Conservation (phyloP, 306 rosid species). For the Calophaca sinica region DNA sequence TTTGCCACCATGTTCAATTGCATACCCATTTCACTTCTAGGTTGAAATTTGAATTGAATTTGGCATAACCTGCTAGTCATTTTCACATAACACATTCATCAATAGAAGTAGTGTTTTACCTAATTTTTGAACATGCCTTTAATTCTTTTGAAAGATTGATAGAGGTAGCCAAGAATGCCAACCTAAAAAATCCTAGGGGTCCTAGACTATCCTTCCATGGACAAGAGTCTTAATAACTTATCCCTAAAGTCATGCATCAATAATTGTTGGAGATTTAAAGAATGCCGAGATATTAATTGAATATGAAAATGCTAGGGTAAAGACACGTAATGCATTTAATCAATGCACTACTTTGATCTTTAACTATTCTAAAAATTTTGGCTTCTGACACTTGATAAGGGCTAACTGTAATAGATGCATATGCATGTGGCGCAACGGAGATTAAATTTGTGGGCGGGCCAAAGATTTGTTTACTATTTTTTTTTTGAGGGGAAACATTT, state of each 20-base stretch:
- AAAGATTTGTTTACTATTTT: no score
- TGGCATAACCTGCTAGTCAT: background rate
- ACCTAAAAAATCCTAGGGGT: background rate
- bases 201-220: background rate
- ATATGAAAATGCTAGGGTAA: conserved; percentile 3
- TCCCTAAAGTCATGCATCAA: conserved; percentile 17
- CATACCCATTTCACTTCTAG: background rate
- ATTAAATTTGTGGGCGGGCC: no score
- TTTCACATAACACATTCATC: conserved; percentile 13
- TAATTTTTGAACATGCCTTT: conserved; percentile 7
- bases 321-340: conserved; percentile 19
- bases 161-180: conserved; percentile 16
- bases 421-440: no score
- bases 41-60: conserved; percentile 31
- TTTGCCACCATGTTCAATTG: conserved; percentile 4
- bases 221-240: conserved; percentile 25
- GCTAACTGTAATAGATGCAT: no score
- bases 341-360: background rate
- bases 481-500: no score
- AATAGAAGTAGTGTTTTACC: background rate
- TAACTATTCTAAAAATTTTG: no score
- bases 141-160: background rate
- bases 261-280: conserved; percentile 10
- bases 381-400: no score
- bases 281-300: background rate